Base-by-base conservation (phyloP, 768 basidiomycete species). In the Pleurotus citrinopileatus region DNA sequence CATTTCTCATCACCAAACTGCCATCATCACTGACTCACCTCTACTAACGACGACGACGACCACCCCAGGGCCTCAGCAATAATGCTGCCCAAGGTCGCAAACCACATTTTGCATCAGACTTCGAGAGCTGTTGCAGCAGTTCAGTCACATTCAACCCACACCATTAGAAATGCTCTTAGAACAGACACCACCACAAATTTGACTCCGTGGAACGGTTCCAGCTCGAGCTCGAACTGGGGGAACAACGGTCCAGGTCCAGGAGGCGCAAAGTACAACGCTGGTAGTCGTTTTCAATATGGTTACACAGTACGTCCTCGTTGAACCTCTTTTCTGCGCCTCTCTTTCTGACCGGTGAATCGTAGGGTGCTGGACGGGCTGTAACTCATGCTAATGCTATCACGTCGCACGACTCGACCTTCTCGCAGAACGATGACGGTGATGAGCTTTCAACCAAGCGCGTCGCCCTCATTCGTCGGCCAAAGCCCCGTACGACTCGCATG, bases 41-140 rank as follows among this genome's bases (percentile, higher is more conserved):
- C 29, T n/a, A 32, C 29, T 6, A 6, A 32, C 29, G 7, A 6
- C 29, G 25, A 51, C 48, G 28, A 51, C 38, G 26, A 17, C 48
- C 48, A n/a, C n/a, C n/a, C n/a, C n/a, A n/a, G 48, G 48, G 48
- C 32, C n/a, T n/a, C 34, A 29, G 57, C 60, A 47, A 62, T 60
- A 19, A 93, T 93, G 91, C 73, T 94, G 64, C 90, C 91, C 47
- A 90, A 91, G 70, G 85, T 89, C 71, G 85, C 88, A 26, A 86
- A 84, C n/a, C 83, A 86, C 47, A 75, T 93, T 50, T 71, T 93
- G 28, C 82, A 91, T 57, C 84, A 85, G 59, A 88, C 87, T 0
- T 79, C 85, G 12, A 85, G 90, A 63, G 89, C 86, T 13, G 90
- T 84, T 43, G 82, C 86, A 0, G 81, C 84, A 44, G 85, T 87